Percentiles rank a stretch among this genome's conserved stretches.
phyloP scores from a whole-genome alignment of 345 rosid species.

The Carallia pectinifolia region DNA sequence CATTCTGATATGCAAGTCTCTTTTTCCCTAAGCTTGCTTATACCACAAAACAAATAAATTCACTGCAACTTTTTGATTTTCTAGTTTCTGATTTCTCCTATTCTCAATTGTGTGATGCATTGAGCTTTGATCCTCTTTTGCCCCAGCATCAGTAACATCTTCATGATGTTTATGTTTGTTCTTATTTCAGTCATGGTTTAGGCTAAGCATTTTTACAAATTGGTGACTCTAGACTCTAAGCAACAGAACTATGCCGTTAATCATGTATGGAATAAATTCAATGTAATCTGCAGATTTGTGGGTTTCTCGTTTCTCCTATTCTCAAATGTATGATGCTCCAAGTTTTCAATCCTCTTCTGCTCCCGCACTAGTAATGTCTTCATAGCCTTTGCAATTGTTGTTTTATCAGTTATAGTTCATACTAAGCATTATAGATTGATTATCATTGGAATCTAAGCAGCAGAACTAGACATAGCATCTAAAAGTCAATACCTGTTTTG shows the following conservation, averaged over 20 bases:
- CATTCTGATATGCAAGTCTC: conserved; percentile 74
- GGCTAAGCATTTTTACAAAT: not conserved
- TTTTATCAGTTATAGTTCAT: too few relatives aligned
- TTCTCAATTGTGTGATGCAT: not conserved
- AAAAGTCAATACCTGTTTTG: too few relatives aligned
- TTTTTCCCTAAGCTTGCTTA: conserved; percentile 34
- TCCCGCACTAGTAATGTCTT: not conserved
- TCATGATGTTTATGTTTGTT: not conserved
- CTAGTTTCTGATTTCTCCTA: not conserved
- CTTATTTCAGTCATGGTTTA: not conserved
- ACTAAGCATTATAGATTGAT: too few relatives aligned
- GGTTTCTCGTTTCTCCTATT: not conserved
- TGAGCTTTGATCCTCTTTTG: not conserved
- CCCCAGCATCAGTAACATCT: not conserved
- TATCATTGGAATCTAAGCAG: too few relatives aligned
- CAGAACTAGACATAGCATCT: too few relatives aligned
- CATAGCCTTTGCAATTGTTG: not conserved
- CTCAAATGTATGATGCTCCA: not conserved
- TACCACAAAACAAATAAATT: conserved; percentile 10
- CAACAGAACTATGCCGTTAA: too few relatives aligned
- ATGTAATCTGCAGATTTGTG: not conserved
- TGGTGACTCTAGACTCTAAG: not conserved
- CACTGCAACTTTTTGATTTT: not conserved
- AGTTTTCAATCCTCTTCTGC: conserved; percentile 5
- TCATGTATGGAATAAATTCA: not conserved